phyloP scores from a whole-genome alignment of 1,284 basidiomycete species.

The Testicularia cyperi region DNA sequence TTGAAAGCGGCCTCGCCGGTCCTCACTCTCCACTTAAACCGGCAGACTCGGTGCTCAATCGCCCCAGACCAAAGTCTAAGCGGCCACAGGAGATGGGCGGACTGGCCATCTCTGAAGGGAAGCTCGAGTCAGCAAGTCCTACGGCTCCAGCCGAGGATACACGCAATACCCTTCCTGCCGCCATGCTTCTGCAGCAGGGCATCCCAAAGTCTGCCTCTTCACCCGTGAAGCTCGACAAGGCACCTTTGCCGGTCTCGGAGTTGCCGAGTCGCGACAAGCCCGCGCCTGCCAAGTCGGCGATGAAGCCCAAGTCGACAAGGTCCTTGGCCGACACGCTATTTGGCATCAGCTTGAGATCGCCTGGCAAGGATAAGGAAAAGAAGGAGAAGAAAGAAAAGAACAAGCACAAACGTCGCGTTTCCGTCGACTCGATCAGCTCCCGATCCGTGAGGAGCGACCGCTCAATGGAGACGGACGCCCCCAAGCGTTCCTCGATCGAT shows the following conservation, averaged over 20 bases:
- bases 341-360: conserved; percentile 32
- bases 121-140: conserved; percentile 18
- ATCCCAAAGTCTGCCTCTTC: background rate
- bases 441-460: conserved; percentile 16
- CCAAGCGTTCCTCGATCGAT: too few relatives aligned
- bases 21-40: too few relatives aligned
- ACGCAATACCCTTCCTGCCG: conserved; percentile 41
- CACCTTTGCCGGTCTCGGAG: background rate
- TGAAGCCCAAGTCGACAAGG: conserved; percentile 32
- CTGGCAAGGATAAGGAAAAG: conserved; percentile 28
- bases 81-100: conserved; percentile 40
- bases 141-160: conserved; percentile 18
- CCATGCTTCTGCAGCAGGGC: too few relatives aligned
- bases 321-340: conserved; percentile 56
- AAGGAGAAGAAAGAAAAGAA: conserved; percentile 30
- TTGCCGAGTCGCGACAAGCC: conserved; percentile 38
- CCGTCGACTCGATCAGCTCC: conserved; percentile 20
- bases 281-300: conserved; percentile 40
- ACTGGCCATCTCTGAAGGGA: conserved; percentile 34
- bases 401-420: conserved; percentile 23
- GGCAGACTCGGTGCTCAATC: conserved; percentile 34
- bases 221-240: conserved; percentile 1
- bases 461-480: too few relatives aligned
- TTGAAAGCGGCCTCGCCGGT: too few relatives aligned
- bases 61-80: conserved; percentile 27